Evolutionary conservation across 2,329 filamentous ascomycete species (phyloP), one percentile per base, ranked within the genome.

Genomic region (Pseudogymnoascus sp.): DNA sequence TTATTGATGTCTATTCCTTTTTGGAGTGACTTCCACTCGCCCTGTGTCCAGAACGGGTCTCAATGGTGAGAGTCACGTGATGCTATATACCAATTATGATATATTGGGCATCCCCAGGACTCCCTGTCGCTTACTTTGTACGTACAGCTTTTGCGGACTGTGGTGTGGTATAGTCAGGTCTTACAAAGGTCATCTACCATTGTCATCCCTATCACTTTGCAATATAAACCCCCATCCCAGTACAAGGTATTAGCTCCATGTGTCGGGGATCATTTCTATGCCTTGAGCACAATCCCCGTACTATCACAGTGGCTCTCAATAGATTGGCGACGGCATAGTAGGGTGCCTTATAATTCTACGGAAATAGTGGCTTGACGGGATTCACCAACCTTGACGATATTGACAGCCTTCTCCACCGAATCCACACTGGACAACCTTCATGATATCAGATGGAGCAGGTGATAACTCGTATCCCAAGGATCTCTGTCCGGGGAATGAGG

Each of bases 381-480:
- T 31, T 19, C 25, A n/a, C 8, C 25, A 54, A 54, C 48, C 48
- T 54, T 54, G 48, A 54, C 6, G 48, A 31, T 54, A 54, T 54
- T 31, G 48, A 54, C 48, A 31, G 25, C 13, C 6, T 8, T 54
- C 48, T 54, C 48, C 48, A 54, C 48, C n/a, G 6, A 31, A 31
- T 54, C 48, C 48, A 54, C 25, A 6, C 25, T 11, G 25, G 5
- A 14, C 19, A n/a, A 54, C 48, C 14, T 31, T 23, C n/a, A 31
- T 19, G 48, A 19, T 54, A 54, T 31, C 48, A 54, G 48, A 54
- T 31, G 25, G n/a, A 54, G 48, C 48, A 54, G 48, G 48, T 54
- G 48, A 54, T 54, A 54, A 54, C 48, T 31, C 48, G 48, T 54
- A 54, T 54, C 48, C 48, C 48, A 54, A 54, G 48, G 48, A 31